Conservation (phyloP, 352 stramenopile species). For the Pythium rishiriense region DNA sequence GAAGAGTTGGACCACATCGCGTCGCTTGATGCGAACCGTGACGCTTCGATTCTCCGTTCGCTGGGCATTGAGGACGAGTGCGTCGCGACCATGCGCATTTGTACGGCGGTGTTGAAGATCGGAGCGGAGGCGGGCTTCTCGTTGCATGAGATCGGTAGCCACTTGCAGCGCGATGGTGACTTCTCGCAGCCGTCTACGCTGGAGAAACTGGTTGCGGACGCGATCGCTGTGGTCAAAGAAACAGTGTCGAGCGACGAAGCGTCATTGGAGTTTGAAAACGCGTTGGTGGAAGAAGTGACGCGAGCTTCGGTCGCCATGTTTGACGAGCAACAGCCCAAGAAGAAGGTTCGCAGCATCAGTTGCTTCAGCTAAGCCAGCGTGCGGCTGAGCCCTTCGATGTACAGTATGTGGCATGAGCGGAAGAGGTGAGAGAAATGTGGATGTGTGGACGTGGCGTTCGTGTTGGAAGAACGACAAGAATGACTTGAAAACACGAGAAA, state of each 20-base stretch:
- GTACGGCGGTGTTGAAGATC: slow-evolving; percentile 71
- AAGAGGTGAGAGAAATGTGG: neutral
- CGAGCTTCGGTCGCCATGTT: slow-evolving; percentile 48
- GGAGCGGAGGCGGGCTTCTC: slow-evolving; percentile 81
- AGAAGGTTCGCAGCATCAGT: slow-evolving; percentile 88
- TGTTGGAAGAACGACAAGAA: slow-evolving; percentile 14
- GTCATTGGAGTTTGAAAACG: slow-evolving; percentile 44
- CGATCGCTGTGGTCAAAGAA: slow-evolving; percentile 32
- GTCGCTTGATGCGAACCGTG: slow-evolving; percentile 54
- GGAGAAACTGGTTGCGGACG: slow-evolving; percentile 65
- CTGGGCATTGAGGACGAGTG: slow-evolving; percentile 82
- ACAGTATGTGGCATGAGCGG: slow-evolving; percentile 11
- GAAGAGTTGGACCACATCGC: slow-evolving; percentile 77
- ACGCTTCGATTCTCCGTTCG: slow-evolving; percentile 61
- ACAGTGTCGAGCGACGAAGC: slow-evolving; percentile 11
- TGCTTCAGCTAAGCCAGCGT: slow-evolving; percentile 66
- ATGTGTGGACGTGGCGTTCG: slow-evolving; percentile 13
- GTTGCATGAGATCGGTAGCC: slow-evolving; percentile 80
- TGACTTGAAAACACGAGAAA: slow-evolving; percentile 11
- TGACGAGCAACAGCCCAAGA: slow-evolving; percentile 60
- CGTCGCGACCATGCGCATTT: slow-evolving; percentile 81
- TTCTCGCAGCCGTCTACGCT: slow-evolving; percentile 76
- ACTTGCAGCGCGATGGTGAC: slow-evolving; percentile 81
- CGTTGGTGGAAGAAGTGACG: slow-evolving; percentile 53
- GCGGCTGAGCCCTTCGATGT: neutral